Evolutionary conservation across 306 rosid genomes (phyloP).

Genomic region (Leucaena leucocephala): DNA sequence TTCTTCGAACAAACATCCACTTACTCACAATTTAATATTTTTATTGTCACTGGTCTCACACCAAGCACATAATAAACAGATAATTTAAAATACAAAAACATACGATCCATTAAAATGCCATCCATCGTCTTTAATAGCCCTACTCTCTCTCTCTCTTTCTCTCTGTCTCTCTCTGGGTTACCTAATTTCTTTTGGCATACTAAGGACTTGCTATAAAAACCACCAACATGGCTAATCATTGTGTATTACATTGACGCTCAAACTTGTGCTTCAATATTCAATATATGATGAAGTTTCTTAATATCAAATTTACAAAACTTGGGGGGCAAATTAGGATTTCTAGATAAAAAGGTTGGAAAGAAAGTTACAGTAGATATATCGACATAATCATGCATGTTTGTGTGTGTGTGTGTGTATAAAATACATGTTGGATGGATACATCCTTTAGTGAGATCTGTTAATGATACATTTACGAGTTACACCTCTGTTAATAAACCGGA

Average conservation of each 20-base stretch:
- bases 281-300: conserved; percentile 2
- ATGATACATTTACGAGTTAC: too few relatives aligned
- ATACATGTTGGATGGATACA: not conserved
- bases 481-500: not conserved
- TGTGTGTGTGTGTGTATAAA: not conserved
- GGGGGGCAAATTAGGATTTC: conserved; percentile 8
- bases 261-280: conserved; percentile 21
- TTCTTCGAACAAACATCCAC: not conserved
- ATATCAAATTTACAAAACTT: not conserved
- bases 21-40: not conserved
- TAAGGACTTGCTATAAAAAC: not conserved
- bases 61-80: not conserved
- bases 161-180: too few relatives aligned
- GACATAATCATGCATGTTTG: not conserved
- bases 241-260: conserved; percentile 3
- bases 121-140: not conserved
- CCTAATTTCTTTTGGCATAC: conserved; percentile 5
- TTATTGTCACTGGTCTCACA: not conserved
- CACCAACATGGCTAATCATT: not conserved
- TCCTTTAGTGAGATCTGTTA: too few relatives aligned
- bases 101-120: not conserved
- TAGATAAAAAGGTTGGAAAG: not conserved
- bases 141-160: too few relatives aligned
- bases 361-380: not conserved
- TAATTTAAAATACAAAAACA: not conserved